Conservation (phyloP, 495 filamentous ascomycete species). For the Aspergillus cavernicola region DNA sequence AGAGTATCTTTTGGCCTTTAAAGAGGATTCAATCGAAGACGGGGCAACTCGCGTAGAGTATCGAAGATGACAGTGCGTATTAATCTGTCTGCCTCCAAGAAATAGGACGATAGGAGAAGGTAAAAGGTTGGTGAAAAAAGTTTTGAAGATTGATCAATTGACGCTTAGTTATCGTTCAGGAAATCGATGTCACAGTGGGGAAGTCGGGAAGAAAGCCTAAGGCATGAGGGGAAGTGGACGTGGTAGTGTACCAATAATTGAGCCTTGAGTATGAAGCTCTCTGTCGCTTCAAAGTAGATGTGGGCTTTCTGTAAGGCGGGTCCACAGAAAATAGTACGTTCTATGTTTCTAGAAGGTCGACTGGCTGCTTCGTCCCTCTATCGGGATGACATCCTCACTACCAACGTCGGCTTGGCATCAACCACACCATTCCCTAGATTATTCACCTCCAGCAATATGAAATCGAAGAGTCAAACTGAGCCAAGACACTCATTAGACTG, state of each 20-base stretch:
- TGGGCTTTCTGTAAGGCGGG: not conserved
- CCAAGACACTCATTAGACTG: not conserved
- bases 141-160: conserved; percentile 4
- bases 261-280: not conserved
- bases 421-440: conserved; percentile 4
- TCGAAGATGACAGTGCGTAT: not conserved
- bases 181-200: conserved; percentile 32
- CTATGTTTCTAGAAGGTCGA: not conserved
- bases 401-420: conserved; percentile 12
- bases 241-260: not conserved
- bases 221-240: not conserved
- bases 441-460: not conserved
- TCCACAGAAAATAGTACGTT: not conserved
- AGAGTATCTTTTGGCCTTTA: not conserved
- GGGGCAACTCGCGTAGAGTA: not conserved
- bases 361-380: not conserved
- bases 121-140: conserved; percentile 1
- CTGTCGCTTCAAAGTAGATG: not conserved
- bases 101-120: not conserved
- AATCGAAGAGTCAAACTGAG: not conserved
- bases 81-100: not conserved
- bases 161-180: conserved; percentile 18
- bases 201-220: conserved; percentile 4
- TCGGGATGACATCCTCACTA: conserved; percentile 11
- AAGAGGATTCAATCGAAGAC: not conserved